These are phyloP conservation scores for Calonectria leucothoes DNA, from an alignment of 2,329 filamentous ascomycete genomes.

Conservation along the genomic window DNA sequence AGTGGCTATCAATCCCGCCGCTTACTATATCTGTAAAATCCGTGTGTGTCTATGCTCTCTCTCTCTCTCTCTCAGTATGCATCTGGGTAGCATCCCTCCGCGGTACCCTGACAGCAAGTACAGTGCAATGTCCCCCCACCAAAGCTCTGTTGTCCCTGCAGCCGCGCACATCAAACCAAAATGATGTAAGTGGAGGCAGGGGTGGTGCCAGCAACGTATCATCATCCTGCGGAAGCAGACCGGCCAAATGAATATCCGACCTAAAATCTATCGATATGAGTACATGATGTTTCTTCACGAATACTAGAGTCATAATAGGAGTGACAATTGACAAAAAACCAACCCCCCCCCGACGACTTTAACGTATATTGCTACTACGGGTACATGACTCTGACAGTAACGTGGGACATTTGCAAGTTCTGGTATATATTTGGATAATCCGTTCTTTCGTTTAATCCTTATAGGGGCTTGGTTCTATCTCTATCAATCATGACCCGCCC, in stretches of 20 bases:
- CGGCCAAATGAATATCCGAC: conserved; percentile 1
- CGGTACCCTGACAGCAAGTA: not conserved
- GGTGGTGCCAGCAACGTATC: not conserved
- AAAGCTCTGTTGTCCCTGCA: conserved; percentile 14
- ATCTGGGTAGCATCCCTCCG: not conserved
- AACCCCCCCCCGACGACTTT: not conserved
- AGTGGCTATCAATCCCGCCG: not conserved
- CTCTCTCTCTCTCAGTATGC: not conserved
- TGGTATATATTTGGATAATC: conserved; percentile 36
- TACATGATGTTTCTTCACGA: not conserved
- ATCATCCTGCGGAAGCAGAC: not conserved
- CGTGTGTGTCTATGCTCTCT: not conserved
- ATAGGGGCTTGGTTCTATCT: conserved; percentile 39
- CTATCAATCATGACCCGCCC: conserved; percentile 35
- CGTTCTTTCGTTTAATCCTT: conserved; percentile 44
- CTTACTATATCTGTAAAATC: not conserved
- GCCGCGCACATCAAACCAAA: not conserved
- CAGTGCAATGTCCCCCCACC: not conserved
- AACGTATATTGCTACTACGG: not conserved
- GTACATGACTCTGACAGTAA: not conserved
- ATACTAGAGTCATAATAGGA: not conserved
- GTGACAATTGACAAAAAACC: not conserved
- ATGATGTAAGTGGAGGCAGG: conserved; percentile 25
- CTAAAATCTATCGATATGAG: not conserved
- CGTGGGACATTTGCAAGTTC: not conserved